Evolutionary conservation across 2,329 filamentous ascomycete genomes (phyloP).

Genomic region (Didymella sp.): DNA sequence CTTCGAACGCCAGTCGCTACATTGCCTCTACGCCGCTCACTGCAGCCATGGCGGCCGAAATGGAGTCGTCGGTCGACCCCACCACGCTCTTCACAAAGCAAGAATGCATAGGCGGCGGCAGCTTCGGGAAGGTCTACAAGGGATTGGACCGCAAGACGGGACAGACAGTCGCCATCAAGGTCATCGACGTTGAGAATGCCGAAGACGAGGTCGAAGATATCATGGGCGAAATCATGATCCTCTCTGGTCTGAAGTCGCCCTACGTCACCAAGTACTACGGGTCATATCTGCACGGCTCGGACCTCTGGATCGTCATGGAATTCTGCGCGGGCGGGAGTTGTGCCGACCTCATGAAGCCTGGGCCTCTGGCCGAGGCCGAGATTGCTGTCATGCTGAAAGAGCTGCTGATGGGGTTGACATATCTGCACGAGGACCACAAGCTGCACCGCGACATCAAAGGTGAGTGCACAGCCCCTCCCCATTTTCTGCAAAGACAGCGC

Average conservation of each 20-base stretch:
- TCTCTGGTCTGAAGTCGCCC: constrained; percentile 93
- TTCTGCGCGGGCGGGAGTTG: constrained; percentile 97
- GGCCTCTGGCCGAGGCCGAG: constrained; percentile 89
- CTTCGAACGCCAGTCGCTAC: not conserved
- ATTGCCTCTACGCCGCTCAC: not conserved
- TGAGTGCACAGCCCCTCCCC: constrained; percentile 48
- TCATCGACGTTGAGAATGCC: constrained; percentile 98
- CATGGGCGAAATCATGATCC: constrained; percentile 96
- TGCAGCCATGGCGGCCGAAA: constrained; percentile 34
- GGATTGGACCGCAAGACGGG: constrained; percentile 94
- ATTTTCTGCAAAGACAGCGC: not conserved
- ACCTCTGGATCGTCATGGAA: constrained; percentile 99
- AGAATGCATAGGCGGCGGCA: constrained; percentile 80
- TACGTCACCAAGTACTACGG: constrained; percentile 98
- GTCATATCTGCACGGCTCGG: constrained; percentile 92
- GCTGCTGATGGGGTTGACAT: constrained; percentile 86
- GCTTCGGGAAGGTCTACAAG: constrained; percentile 99
- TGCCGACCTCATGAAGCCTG: constrained; percentile 93
- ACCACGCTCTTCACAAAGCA: constrained; percentile 89
- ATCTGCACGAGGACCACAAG: constrained; percentile 94
- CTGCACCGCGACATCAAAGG: constrained; percentile 96
- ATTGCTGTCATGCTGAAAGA: constrained; percentile 95
- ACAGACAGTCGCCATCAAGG: constrained; percentile 94
- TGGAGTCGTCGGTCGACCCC: constrained; percentile 72
- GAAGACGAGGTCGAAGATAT: constrained; percentile 99